These are phyloP conservation scores for Dendryphion nanum DNA, from an alignment of 2,329 filamentous ascomycete species.

Conservation along the genomic window DNA sequence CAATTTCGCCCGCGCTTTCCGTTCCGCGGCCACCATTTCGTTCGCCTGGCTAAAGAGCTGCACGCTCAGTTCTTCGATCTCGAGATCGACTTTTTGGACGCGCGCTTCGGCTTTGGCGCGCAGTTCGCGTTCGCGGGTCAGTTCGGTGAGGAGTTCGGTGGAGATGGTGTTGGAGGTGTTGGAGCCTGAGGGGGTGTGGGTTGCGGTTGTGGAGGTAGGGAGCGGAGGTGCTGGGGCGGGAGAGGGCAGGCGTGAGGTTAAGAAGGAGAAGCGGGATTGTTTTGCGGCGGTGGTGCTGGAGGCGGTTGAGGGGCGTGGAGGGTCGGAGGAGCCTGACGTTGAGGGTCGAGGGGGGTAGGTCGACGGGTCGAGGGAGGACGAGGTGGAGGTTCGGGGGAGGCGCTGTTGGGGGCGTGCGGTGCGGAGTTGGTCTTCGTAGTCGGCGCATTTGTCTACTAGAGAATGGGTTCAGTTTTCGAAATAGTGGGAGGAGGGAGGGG, in stretches of 20 bases:
- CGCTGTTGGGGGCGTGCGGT: conserved; percentile 41
- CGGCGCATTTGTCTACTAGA: conserved; percentile 59
- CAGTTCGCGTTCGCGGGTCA: conserved; percentile 65
- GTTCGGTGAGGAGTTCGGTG: conserved; percentile 58
- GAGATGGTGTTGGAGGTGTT: conserved; percentile 15
- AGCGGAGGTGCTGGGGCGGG: conserved; percentile 16
- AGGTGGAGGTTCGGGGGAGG: conserved; percentile 20
- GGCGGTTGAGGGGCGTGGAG: conserved; percentile 29
- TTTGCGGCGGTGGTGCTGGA: conserved; percentile 25
- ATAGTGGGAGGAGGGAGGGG: background rate
- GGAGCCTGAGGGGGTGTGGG: conserved; percentile 36
- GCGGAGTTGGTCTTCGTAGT: conserved; percentile 77
- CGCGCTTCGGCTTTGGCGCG: conserved; percentile 68
- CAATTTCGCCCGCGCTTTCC: conserved; percentile 67
- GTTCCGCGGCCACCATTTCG: conserved; percentile 79
- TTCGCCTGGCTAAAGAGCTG: conserved; percentile 80
- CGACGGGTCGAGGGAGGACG: conserved; percentile 17
- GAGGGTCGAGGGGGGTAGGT: conserved; percentile 28
- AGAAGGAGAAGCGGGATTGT: conserved; percentile 44
- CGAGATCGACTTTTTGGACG: conserved; percentile 63
- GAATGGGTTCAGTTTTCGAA: conserved; percentile 2
- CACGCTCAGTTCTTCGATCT: conserved; percentile 76
- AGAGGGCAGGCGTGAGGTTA: conserved; percentile 39
- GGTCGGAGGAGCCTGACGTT: conserved; percentile 23
- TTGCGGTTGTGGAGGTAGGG: conserved; percentile 27